Evolutionary conservation across 2,329 filamentous ascomycete genomes (phyloP), one percentile per base, ranked within the genome.

Genomic region (Colletotrichum shisoi): DNA sequence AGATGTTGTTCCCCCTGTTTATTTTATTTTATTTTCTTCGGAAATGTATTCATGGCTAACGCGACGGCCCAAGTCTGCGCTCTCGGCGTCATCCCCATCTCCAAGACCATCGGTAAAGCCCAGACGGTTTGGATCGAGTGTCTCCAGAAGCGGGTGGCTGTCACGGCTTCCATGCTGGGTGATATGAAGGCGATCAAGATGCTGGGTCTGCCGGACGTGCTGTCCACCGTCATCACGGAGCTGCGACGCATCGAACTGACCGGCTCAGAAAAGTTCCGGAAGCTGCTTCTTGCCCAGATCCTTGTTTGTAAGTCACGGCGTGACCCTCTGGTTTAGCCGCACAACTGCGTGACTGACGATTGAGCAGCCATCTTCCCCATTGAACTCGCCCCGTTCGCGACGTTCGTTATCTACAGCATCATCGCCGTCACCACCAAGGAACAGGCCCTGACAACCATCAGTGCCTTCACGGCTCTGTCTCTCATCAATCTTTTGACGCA

Each of bases 101-200:
- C 27, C 27, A 31, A 31, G 27, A 8, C 27, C 27, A 31, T 31
- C 27, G 27, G 27, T 8, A 31, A 31, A 44, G 77, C 74, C n/a
- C 76, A 69, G 1, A 71, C 76, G 2, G 70, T 74, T 17, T 83
- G 81, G 81, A 75, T 78, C 2, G 69, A 72, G 37, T 78, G 78
- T 4, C 76, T 80, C n/a, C 76, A 83, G 67, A 72, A 73, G 49
- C 77, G 81, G 9, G 75, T 83, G 37, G 75, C 76, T 1, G 72
- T 77, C 34, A 80, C 79, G 0, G 76, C 79, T 7, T 74, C 72
- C n/a, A 79, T 80, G 72, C 73, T 83, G 1, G 72, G 71, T 3
- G 74, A 76, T 12, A 81, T 83, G 69, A 82, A 81, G 62, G 76
- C 77, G 2, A 72, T 83, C 62, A 82, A 82, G 54, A 80, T 83